A percentile compares a stretch with the other conserved stretches of the same genome.
Evolutionary conservation across 352 stramenopile species (phyloP).

Genomic region (Blastocystis sp.): DNA sequence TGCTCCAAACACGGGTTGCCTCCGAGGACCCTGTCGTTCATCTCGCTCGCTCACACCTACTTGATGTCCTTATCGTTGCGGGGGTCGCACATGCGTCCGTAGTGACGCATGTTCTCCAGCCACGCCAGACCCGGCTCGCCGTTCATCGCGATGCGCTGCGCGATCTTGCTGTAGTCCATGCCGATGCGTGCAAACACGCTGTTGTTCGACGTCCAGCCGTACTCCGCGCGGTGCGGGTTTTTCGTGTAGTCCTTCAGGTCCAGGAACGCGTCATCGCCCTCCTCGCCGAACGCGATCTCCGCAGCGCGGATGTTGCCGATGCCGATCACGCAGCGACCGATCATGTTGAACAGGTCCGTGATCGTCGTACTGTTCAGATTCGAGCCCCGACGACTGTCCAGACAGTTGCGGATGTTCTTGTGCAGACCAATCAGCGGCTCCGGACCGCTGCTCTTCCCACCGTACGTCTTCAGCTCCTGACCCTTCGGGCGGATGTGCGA

Average conservation of each 20-base stretch:
- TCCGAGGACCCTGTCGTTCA: slow-evolving; percentile 62
- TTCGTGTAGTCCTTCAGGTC: slow-evolving; percentile 78
- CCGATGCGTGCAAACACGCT: slow-evolving; percentile 78
- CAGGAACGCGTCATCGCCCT: slow-evolving; percentile 70
- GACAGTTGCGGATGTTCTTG: slow-evolving; percentile 63
- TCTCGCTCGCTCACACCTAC: slow-evolving; percentile 58
- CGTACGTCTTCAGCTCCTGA: slow-evolving; percentile 73
- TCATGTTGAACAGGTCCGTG: slow-evolving; percentile 80
- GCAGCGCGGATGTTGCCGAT: slow-evolving; percentile 78
- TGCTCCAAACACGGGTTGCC: slow-evolving; percentile 83
- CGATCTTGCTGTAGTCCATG: slow-evolving; percentile 79
- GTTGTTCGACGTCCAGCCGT: slow-evolving; percentile 84
- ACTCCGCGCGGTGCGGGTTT: slow-evolving; percentile 74
- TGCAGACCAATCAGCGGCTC: slow-evolving; percentile 70
- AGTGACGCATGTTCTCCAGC: slow-evolving; percentile 81
- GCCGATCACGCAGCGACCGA: slow-evolving; percentile 75
- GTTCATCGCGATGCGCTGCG: slow-evolving; percentile 71
- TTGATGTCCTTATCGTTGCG: slow-evolving; percentile 70
- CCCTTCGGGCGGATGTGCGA: slow-evolving; percentile 70
- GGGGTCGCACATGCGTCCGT: slow-evolving; percentile 74
- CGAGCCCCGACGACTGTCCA: slow-evolving; percentile 65
- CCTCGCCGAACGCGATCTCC: slow-evolving; percentile 79
- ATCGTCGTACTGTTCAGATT: slow-evolving; percentile 69
- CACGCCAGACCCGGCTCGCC: slow-evolving; percentile 82
- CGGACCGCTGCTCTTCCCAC: slow-evolving; percentile 74